Evolutionary conservation across 2,329 filamentous ascomycete genomes (phyloP), one percentile per base, ranked within the genome.

Genomic region (Akanthomyces uredinophilus): DNA sequence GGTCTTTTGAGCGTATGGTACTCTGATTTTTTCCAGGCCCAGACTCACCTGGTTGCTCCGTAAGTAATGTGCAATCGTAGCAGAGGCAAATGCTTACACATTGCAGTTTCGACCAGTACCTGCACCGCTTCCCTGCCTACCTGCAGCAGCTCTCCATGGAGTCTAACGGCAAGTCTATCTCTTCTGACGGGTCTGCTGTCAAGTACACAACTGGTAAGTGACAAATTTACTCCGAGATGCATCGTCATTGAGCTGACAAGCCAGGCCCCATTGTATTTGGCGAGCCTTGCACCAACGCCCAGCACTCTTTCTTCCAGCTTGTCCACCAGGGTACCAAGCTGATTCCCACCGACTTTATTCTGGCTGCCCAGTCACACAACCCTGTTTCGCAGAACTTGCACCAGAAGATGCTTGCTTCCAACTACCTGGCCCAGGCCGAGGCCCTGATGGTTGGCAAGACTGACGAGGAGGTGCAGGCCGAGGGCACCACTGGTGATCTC

Each of bases 241-340:
- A 20, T 16, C 10, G 20, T 16, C 37, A 37, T 20, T 46, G 51
- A 66, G 32, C 67, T 73, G 62, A 73, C 64, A 29, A 11, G 16
- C 2, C 41, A 80, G 79, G 95, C 54, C 87, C 95, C 60, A 94
- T 99, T 74, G 82, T 99, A 66, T 99, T 99, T 74, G 95, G 95
- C 73, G 95, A 99, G 83, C 95, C 95, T 60, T 96, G 92, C 78
- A 99, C 95, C 76, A 99, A 99, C 75, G 95, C 95, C 50, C 95
- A 99, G 82, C 95, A 99, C 86, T 98, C 95, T 65, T 99, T 99
- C 88, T 99, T 96, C 89, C 95, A 99, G 85, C 89, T 99, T 53
- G 87, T 99, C 64, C 95, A 99, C 84, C 95, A 99, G 79, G 95
- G 95, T 72, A 99, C 95, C 70, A 98, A 98, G 86, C 88, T 99